Base-by-base conservation (phyloP, 257 asterid genomes). In the Solanum dulcamara region DNA sequence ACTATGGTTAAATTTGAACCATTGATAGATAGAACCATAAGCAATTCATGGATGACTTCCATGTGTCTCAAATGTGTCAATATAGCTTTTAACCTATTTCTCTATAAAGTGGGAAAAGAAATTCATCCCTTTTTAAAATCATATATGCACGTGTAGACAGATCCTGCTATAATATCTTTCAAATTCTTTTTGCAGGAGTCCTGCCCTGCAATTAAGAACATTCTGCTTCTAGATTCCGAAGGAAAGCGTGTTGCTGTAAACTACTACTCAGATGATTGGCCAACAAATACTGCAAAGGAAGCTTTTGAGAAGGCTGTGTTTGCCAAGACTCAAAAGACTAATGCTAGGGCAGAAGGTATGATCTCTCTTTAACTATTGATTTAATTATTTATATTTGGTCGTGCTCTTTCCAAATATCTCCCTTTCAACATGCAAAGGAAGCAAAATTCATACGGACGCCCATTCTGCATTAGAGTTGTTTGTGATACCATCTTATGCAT, bases 231-330 rank as follows among this genome's bases (percentile, higher is more conserved):
- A 79, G 98, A 94, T 88, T 91, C 96, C 15, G 97, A 94, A 83
- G 97, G 98, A 77, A 92, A 90, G 71, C 97, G 97, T 26, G 86
- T 93, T 50, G 98, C 96, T 62, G 93, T 89, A 86, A 94, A 93
- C 90, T 93, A 92, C 88, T 94, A 81, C 88, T 88, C 95, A 24
- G 98, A 94, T 90, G 97, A 94, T 84, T 92, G 97, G 98, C 89
- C 95, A 37, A 92, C 96, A 37, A 93, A 93, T 89, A 83, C 71
- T 75, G 93, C 96, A 11, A 93, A 92, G 84, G 94, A 92, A 84
- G 90, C 92, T 64, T 93, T 93, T 83, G 98, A 94, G 90, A 94
- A 93, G 92, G 86, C 95, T 46, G 87, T 92, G 30, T 94, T 93
- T 88, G 81, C 89, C 62, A 94, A 93, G 90, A 94, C 98, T 81